These are phyloP conservation scores for Hypoxylon sp. DNA, from an alignment of 2,329 filamentous ascomycete species.

Conservation along the genomic window DNA sequence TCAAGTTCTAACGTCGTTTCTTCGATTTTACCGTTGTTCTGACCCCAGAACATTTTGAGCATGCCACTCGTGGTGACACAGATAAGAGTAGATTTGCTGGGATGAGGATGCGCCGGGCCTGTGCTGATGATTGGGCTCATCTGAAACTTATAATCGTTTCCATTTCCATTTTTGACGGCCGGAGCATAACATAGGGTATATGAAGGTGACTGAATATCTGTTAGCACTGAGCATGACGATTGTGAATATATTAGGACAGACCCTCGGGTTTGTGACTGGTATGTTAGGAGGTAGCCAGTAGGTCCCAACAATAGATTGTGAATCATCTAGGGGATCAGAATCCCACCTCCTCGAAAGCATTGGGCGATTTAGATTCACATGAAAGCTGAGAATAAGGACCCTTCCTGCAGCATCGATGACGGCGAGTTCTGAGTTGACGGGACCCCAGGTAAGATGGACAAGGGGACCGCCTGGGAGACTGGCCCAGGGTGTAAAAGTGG, in stretches of 20 bases:
- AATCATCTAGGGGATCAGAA: slow-evolving; percentile 79
- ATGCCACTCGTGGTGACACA: slow-evolving; percentile 82
- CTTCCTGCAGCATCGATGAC: slow-evolving; percentile 85
- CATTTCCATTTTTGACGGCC: slow-evolving; percentile 71
- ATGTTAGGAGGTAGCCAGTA: slow-evolving; percentile 84
- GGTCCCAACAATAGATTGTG: slow-evolving; percentile 83
- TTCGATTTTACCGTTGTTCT: slow-evolving; percentile 79
- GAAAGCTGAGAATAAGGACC: slow-evolving; percentile 80
- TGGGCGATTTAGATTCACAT: slow-evolving; percentile 81
- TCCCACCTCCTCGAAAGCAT: slow-evolving; percentile 73
- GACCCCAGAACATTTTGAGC: slow-evolving; percentile 83
- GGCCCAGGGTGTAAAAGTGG: slow-evolving; percentile 72
- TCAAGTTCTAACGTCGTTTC: slow-evolving; percentile 83
- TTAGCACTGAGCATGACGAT: slow-evolving; percentile 26
- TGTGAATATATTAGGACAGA: slow-evolving; percentile 40
- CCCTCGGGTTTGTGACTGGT: slow-evolving; percentile 60
- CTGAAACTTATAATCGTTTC: slow-evolving; percentile 76
- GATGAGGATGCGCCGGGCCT: slow-evolving; percentile 80
- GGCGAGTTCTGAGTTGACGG: slow-evolving; percentile 82
- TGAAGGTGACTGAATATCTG: slow-evolving; percentile 52
- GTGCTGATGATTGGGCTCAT: slow-evolving; percentile 75
- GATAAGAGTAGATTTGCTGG: slow-evolving; percentile 80
- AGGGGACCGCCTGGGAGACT: slow-evolving; percentile 76
- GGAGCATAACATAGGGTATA: slow-evolving; percentile 68
- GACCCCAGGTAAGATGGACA: slow-evolving; percentile 86